These are phyloP conservation scores for Dactylorhiza incarnata DNA, from an alignment of 106 monocot genomes.

Conservation along the genomic window DNA sequence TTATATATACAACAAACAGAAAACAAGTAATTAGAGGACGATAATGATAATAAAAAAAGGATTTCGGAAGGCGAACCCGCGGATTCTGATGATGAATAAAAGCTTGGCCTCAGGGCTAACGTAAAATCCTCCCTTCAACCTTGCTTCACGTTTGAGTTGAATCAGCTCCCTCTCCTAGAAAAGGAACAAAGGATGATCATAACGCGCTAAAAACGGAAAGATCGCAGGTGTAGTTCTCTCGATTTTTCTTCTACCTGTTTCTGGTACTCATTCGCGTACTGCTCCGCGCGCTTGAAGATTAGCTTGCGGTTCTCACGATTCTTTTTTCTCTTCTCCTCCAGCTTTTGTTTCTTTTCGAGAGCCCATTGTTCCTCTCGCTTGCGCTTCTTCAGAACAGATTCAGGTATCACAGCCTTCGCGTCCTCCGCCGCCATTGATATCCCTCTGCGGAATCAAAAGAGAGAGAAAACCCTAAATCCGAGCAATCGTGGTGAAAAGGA, in stretches of 20 bases:
- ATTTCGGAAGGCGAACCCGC: slow-evolving; percentile 22
- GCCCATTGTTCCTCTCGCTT: slow-evolving; percentile 65
- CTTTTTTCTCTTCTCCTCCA: slow-evolving; percentile 36
- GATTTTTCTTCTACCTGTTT: slow-evolving; percentile 22
- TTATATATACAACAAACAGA: not conserved
- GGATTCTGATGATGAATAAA: slow-evolving; percentile 50
- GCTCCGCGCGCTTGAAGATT: slow-evolving; percentile 41
- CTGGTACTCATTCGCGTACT: slow-evolving; percentile 62
- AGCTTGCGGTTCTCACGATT: slow-evolving; percentile 41
- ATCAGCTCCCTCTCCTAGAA: slow-evolving; percentile 50
- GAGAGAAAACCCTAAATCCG: too few relatives aligned
- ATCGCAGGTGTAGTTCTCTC: not conserved
- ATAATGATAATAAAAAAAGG: not conserved
- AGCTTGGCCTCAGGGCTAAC: slow-evolving; percentile 50
- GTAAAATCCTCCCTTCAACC: slow-evolving; percentile 59
- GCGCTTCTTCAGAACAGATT: slow-evolving; percentile 73
- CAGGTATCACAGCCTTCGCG: slow-evolving; percentile 35
- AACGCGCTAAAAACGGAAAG: not conserved
- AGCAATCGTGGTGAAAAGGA: too few relatives aligned
- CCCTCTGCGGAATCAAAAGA: too few relatives aligned
- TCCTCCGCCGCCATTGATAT: slow-evolving; percentile 26
- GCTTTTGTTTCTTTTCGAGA: slow-evolving; percentile 35
- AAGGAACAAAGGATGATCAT: not conserved
- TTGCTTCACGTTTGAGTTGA: slow-evolving; percentile 49
- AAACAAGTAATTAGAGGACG: not conserved